A percentile compares a stretch with the other conserved stretches of the same genome.
Conservation (phyloP, 371 early-diverging fungal genomes). For the Zopfochytrium polystomum region DNA sequence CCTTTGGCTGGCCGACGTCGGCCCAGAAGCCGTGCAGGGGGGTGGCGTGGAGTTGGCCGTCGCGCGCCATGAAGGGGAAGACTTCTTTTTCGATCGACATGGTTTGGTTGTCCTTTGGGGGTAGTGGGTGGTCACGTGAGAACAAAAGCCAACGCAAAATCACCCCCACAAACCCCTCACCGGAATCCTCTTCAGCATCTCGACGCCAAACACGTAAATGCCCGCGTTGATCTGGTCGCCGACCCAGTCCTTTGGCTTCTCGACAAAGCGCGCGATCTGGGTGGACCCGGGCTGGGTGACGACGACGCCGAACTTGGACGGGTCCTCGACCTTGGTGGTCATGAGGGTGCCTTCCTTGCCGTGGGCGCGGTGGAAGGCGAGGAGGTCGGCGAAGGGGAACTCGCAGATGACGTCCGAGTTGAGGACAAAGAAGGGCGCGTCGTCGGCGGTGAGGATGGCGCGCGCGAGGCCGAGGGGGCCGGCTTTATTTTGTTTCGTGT, state of each 20-base stretch:
- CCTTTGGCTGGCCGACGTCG: conserved; percentile 99
- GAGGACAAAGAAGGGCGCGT: conserved; percentile 95
- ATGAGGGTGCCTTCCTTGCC: conserved; percentile 92
- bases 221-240: conserved; percentile 98
- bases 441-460: conserved; percentile 83
- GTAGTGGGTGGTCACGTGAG: not conserved
- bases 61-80: conserved; percentile 92
- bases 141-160: too few species aligned
- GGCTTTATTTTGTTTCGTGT: conserved; percentile 48
- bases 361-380: conserved; percentile 81
- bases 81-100: conserved; percentile 98
- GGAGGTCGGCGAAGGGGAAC: conserved; percentile 91
- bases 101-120: conserved; percentile 71
- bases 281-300: conserved; percentile 59
- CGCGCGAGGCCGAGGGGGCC: conserved; percentile 94
- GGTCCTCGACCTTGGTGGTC: conserved; percentile 96
- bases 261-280: conserved; percentile 92
- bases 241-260: conserved; percentile 95
- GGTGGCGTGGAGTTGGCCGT: conserved; percentile 82
- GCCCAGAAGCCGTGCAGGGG: conserved; percentile 98
- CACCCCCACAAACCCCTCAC: too few species aligned
- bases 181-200: conserved; percentile 88
- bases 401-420: conserved; percentile 99
- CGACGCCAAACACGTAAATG: conserved; percentile 93
- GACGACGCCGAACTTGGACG: conserved; percentile 96